Percentiles rank a stretch among this genome's conserved stretches.
phyloP scores from a whole-genome alignment of 257 asterid species.

The Gentiana dahurica region DNA sequence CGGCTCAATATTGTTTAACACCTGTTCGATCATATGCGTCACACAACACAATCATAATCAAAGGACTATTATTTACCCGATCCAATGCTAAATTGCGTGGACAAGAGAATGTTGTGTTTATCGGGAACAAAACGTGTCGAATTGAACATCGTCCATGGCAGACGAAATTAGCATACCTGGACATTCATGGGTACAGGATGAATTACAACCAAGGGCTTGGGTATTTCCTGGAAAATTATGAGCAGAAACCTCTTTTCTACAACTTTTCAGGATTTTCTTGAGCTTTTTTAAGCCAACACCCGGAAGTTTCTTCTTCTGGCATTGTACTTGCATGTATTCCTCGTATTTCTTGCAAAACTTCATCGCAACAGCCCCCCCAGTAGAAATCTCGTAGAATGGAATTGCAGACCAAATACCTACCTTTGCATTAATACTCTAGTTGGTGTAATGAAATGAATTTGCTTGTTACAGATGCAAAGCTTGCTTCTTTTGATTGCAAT shows the following conservation, averaged over 20 bases:
- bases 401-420: too few relatives aligned
- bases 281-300: conserved; percentile 77
- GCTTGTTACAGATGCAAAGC: not conserved
- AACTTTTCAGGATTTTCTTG: conserved; percentile 68
- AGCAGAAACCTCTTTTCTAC: conserved; percentile 34
- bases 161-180: conserved; percentile 28
- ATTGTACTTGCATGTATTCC: conserved; percentile 68
- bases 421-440: too few relatives aligned
- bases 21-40: too few relatives aligned
- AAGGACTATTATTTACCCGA: too few relatives aligned
- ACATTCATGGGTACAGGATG: conserved; percentile 62
- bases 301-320: conserved; percentile 50
- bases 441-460: not conserved
- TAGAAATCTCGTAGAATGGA: too few relatives aligned
- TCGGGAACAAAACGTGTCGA: not conserved
- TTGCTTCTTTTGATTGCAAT: too few relatives aligned
- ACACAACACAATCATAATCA: too few relatives aligned
- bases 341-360: conserved; percentile 93
- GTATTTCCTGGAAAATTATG: conserved; percentile 3
- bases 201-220: conserved; percentile 7
- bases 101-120: too few relatives aligned
- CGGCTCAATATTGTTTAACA: too few relatives aligned
- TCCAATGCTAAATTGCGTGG: too few relatives aligned
- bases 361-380: conserved; percentile 20
- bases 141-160: not conserved